Conservation (phyloP, 2,329 filamentous ascomycete genomes). For the Aspergillus hortae region DNA sequence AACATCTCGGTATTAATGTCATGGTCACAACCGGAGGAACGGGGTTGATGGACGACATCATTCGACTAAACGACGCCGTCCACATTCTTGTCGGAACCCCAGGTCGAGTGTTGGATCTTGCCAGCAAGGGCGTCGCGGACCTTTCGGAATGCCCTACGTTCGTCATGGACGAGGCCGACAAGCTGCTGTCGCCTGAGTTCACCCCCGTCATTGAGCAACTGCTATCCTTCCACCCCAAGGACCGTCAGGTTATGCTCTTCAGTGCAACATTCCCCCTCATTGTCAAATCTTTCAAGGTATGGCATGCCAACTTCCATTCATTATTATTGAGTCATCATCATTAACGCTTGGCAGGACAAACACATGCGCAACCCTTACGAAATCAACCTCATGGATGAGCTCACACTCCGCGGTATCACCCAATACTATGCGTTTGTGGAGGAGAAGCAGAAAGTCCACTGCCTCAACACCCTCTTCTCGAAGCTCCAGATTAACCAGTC, state of each 20-base stretch:
- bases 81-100: slow-evolving; percentile 98
- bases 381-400: slow-evolving; percentile 99
- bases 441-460: slow-evolving; percentile 99
- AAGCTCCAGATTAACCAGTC: slow-evolving; percentile 99
- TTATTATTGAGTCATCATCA: slow-evolving; percentile 25
- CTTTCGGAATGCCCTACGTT: slow-evolving; percentile 95
- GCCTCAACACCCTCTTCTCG: slow-evolving; percentile 96
- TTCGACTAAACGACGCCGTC: slow-evolving; percentile 88
- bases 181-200: slow-evolving; percentile 93
- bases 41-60: slow-evolving; percentile 90
- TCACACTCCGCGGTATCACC: slow-evolving; percentile 95
- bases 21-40: slow-evolving; percentile 99
- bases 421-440: slow-evolving; percentile 99
- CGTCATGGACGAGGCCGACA: slow-evolving; percentile 99
- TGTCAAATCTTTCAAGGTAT: slow-evolving; percentile 84
- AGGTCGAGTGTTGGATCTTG: slow-evolving; percentile 91
- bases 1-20: slow-evolving; percentile 94
- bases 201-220: slow-evolving; percentile 97
- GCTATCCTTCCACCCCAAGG: slow-evolving; percentile 90
- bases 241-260: slow-evolving; percentile 99
- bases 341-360: slow-evolving; percentile 59
- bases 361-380: slow-evolving; percentile 96
- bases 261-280: slow-evolving; percentile 96
- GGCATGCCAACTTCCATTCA: not conserved
- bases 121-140: slow-evolving; percentile 94